A percentile compares a stretch with the other conserved stretches of the same genome.
Evolutionary conservation across 345 rosid genomes (phyloP).

Genomic region (Lenwebbia sp.): DNA sequence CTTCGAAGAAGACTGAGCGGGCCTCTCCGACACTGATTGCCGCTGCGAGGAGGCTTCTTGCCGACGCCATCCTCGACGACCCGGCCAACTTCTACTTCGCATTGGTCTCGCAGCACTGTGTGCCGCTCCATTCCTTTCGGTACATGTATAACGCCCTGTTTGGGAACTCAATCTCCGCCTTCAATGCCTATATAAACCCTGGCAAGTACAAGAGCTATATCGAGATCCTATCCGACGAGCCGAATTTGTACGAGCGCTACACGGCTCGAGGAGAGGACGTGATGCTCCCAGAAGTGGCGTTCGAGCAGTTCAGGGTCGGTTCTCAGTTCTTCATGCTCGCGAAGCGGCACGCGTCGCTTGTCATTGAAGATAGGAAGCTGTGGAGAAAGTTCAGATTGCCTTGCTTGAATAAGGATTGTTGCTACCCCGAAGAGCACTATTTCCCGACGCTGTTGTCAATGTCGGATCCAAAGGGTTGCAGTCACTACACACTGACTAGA

Average conservation of each 20-base stretch:
- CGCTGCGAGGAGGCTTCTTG: conserved; percentile 69
- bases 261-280: conserved; percentile 43
- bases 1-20: conserved; percentile 48
- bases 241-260: conserved; percentile 52
- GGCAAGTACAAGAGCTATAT: conserved; percentile 42
- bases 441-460: conserved; percentile 74
- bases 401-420: conserved; percentile 37
- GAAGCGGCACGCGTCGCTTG: conserved; percentile 57
- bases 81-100: conserved; percentile 76
- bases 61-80: conserved; percentile 70
- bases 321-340: conserved; percentile 81
- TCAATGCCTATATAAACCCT: conserved; percentile 22
- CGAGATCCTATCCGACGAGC: conserved; percentile 57
- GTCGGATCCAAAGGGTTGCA: conserved; percentile 59
- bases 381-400: conserved; percentile 77
- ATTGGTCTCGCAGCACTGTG: conserved; percentile 62
- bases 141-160: conserved; percentile 53
- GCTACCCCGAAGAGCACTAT: conserved; percentile 91
- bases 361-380: conserved; percentile 43
- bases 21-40: conserved; percentile 62
- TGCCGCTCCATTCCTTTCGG: conserved; percentile 74
- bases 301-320: conserved; percentile 57
- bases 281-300: conserved; percentile 64
- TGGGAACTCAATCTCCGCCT: conserved; percentile 10
- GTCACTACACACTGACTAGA: conserved; percentile 50